A percentile compares a stretch with the other conserved stretches of the same genome.
Evolutionary conservation across 768 basidiomycete genomes (phyloP).

Genomic region (Termitomyces sp.): DNA sequence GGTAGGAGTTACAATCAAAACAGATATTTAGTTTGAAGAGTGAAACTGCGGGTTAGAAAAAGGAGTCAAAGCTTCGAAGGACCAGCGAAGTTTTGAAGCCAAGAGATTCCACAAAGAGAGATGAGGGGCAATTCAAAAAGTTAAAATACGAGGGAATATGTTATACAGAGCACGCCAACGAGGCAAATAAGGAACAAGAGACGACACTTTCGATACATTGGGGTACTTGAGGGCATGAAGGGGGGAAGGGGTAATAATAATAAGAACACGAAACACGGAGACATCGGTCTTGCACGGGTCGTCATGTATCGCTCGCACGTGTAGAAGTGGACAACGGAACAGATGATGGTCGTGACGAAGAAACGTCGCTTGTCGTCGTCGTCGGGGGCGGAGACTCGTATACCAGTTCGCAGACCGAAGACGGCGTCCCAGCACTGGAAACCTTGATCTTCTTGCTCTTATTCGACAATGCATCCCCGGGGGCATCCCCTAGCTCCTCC

Average conservation of each 20-base stretch:
- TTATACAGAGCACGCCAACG: neutral
- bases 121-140: neutral
- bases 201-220: neutral
- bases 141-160: neutral
- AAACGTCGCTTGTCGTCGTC: neutral
- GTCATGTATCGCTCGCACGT: neutral
- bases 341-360: constrained; percentile 2
- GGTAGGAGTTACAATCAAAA: neutral
- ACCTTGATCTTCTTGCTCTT: constrained; percentile 12
- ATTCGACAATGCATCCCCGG: neutral
- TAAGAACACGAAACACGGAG: neutral
- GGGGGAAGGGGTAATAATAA: too few relatives aligned
- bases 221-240: neutral
- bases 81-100: neutral
- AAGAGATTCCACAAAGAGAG: neutral
- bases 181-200: neutral
- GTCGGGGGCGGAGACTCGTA: neutral
- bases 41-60: neutral
- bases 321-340: constrained; percentile 1
- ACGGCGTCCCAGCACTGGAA: neutral
- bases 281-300: neutral
- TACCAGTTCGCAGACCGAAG: neutral
- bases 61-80: neutral
- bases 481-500: constrained; percentile 41
- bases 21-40: neutral